Evolutionary conservation across 2,329 filamentous ascomycete species (phyloP).

Genomic region (Verticillium klebahnii): DNA sequence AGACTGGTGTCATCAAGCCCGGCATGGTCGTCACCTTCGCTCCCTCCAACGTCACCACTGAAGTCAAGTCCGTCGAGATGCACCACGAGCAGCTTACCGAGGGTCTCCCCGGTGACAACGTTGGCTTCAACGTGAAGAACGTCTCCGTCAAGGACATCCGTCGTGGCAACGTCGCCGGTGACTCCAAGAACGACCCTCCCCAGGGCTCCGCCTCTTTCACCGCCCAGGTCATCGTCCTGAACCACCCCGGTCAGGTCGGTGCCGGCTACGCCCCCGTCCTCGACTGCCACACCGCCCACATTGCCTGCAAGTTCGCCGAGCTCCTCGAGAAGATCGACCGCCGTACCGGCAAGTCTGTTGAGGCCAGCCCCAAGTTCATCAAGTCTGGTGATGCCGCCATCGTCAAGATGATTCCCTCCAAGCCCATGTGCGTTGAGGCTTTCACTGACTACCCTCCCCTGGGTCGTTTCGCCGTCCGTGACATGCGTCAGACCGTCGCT

Average conservation of each 20-base stretch:
- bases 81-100: conserved; percentile 98
- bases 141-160: conserved; percentile 99
- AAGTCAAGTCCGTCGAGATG: conserved; percentile 99
- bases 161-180: conserved; percentile 99
- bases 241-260: conserved; percentile 99
- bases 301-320: conserved; percentile 99
- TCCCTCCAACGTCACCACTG: conserved; percentile 97
- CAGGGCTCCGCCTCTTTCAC: conserved; percentile 88
- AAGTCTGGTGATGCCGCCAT: conserved; percentile 99
- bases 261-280: conserved; percentile 98
- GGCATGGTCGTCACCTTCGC: conserved; percentile 97
- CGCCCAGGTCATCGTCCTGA: conserved; percentile 99
- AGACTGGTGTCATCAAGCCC: conserved; percentile 94
- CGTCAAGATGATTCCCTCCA: conserved; percentile 99
- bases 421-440: conserved; percentile 99
- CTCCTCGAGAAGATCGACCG: conserved; percentile 99
- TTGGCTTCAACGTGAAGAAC: conserved; percentile 99
- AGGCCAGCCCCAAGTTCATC: conserved; percentile 96
- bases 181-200: conserved; percentile 99
- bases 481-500: conserved; percentile 88
- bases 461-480: conserved; percentile 99
- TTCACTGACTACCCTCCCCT: conserved; percentile 99
- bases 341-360: conserved; percentile 97
- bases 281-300: conserved; percentile 99
- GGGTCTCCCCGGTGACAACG: conserved; percentile 99